These are phyloP conservation scores for Neonothopanus nambi DNA, from an alignment of 1,284 basidiomycete genomes.

Conservation along the genomic window DNA sequence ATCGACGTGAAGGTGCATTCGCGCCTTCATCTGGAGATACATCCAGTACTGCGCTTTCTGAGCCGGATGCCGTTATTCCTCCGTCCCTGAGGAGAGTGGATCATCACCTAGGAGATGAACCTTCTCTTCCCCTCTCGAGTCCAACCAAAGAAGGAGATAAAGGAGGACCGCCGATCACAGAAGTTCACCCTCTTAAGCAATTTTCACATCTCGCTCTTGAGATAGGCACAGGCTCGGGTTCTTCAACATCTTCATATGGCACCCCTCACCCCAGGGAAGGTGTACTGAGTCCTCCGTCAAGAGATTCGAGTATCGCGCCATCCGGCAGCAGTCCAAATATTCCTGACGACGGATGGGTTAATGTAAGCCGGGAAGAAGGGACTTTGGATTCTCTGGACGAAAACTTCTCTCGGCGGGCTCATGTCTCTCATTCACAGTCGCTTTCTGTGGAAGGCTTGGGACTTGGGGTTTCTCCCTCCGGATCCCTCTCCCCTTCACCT, in stretches of 20 bases:
- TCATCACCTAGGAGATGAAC: not conserved
- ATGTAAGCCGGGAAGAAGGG: too few species aligned
- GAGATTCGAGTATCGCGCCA: too few species aligned
- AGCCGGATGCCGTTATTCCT: not conserved
- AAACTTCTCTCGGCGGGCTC: too few species aligned
- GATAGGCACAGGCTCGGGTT: not conserved
- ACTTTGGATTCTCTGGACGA: too few species aligned
- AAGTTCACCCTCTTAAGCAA: slow-evolving; percentile 7
- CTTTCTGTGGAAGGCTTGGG: slow-evolving; percentile 4
- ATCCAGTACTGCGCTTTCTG: not conserved
- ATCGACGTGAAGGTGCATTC: slow-evolving; percentile 18
- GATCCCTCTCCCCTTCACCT: slow-evolving; percentile 1
- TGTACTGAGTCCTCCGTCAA: too few species aligned
- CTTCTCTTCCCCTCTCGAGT: not conserved
- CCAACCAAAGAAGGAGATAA: not conserved
- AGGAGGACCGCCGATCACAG: slow-evolving; percentile 1
- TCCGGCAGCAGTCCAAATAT: too few species aligned
- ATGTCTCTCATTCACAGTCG: not conserved
- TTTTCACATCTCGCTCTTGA: not conserved
- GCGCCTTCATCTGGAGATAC: slow-evolving; percentile 9
- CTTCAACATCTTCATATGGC: slow-evolving; percentile 7
- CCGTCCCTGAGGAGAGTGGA: slow-evolving; percentile 11
- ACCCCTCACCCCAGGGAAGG: not conserved
- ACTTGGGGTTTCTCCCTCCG: not conserved
- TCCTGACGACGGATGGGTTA: too few species aligned